Base-by-base conservation (phyloP, 2,329 filamentous ascomycete genomes). In the Colletotrichum somersetense region DNA sequence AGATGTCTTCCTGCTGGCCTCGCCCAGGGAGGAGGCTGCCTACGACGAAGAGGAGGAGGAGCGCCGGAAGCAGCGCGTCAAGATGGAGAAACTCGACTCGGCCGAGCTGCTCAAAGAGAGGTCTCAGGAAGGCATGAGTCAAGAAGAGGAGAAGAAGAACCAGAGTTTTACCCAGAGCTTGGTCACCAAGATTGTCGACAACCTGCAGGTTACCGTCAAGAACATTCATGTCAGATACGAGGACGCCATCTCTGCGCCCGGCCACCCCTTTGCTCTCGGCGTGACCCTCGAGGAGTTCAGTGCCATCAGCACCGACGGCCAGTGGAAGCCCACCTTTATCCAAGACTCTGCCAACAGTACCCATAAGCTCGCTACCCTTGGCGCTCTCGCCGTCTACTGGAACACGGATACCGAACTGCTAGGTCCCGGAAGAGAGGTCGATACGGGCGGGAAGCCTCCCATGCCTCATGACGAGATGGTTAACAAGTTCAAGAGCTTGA, bases 191-290 rank as follows among this genome's bases (percentile, higher is more conserved):
- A 97, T 99, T 78, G 94, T 98, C 79, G 96, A 99, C 86, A 99
- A 99, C 79, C 87, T 99, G 52, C 96, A 99, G 82, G 94, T 99
- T 77, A 96, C 93, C 33, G 91, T 99, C 82, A 98, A 97, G 86
- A 99, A 98, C 80, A 97, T 99, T 72, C 96, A 99, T 81, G 90
- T 99, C 75, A 93, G 96, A 77, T 99, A 99, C 82, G 96, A 99
- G 83, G 96, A 99, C 83, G 95, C 96, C 18, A 94, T 99, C 77
- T 97, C 96, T 26, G 93, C 95, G 12, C 95, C 96, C 0, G 95
- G 95, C 0, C 96, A 99, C 80, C 96, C 97, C 0, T 99, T 99
- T 77, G 94, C 96, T 6, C 89, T 97, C 7, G 96, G 97, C 61
- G 80, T 99, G 72, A 99, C 95, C 0, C 89, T 99, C 69, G 93